phyloP scores from a whole-genome alignment of 1,284 basidiomycete genomes.

The Lignosus rhinocerotis region DNA sequence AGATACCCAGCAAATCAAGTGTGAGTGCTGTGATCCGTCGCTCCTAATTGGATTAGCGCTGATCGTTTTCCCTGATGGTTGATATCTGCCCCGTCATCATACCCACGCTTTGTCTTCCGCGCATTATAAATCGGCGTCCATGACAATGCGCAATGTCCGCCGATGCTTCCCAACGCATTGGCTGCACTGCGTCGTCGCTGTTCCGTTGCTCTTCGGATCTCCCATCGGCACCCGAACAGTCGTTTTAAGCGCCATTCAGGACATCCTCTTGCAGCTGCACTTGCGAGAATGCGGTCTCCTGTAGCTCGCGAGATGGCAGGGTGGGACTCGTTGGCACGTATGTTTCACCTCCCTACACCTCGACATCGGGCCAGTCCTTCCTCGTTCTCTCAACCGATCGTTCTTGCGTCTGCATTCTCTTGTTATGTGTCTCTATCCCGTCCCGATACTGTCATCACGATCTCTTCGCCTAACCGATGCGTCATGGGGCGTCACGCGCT shows the following conservation, averaged over 20 bases:
- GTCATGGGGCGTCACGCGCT: constrained; percentile 8
- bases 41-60: constrained; percentile 1
- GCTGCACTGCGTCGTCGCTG: constrained; percentile 5
- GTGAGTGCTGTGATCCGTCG: constrained; percentile 42
- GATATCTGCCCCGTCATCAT: neutral
- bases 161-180: too few relatives aligned
- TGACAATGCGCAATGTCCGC: neutral
- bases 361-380: neutral
- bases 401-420: constrained; percentile 15
- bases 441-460: constrained; percentile 15
- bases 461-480: constrained; percentile 6
- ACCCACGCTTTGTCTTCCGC: neutral
- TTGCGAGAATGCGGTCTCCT: constrained; percentile 84
- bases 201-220: constrained; percentile 6
- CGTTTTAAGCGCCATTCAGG: constrained; percentile 80
- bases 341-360: constrained; percentile 17
- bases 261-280: constrained; percentile 81
- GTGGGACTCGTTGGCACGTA: constrained; percentile 10
- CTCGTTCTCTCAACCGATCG: constrained; percentile 10
- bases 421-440: constrained; percentile 16
- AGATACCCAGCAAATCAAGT: constrained; percentile 88
- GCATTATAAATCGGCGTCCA: neutral
- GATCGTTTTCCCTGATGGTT: constrained; percentile 14
- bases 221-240: constrained; percentile 42
- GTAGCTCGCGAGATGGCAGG: constrained; percentile 36